Conservation (phyloP, 2,329 filamentous ascomycete species). For the Akanthomyces muscarius region DNA sequence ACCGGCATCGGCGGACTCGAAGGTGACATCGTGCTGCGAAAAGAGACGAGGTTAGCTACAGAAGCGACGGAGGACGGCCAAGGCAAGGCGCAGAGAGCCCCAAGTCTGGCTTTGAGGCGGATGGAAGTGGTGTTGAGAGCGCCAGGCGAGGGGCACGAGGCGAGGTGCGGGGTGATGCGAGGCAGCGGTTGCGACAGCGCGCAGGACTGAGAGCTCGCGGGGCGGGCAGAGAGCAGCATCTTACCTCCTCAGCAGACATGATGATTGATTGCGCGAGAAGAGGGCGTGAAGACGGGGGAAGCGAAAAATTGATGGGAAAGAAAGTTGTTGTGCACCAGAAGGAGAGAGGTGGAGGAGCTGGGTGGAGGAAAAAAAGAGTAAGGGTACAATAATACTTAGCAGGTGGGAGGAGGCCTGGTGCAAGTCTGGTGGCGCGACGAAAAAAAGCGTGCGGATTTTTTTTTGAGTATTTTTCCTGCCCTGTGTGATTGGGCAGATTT, state of each 20-base stretch:
- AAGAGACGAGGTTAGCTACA: constrained; percentile 19
- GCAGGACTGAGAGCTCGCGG: constrained; percentile 21
- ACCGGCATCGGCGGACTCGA: constrained; percentile 94
- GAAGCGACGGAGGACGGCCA: background rate
- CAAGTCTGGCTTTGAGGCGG: background rate
- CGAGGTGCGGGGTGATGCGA: constrained; percentile 45
- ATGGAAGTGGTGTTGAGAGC: constrained; percentile 7
- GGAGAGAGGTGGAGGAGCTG: constrained; percentile 24
- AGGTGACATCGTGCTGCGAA: constrained; percentile 62
- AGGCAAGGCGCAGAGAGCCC: constrained; percentile 12
- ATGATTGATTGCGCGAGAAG: constrained; percentile 45
- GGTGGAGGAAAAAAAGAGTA: constrained; percentile 25
- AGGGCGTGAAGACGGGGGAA: constrained; percentile 26
- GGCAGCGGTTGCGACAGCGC: constrained; percentile 17
- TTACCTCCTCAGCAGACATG: constrained; percentile 56
- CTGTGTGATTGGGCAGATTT: constrained; percentile 33
- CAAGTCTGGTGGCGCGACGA: constrained; percentile 28
- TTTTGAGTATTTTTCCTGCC: constrained; percentile 24
- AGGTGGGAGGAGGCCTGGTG: constrained; percentile 10
- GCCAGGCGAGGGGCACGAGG: constrained; percentile 34
- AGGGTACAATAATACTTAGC: constrained; percentile 21
- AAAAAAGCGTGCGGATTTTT: constrained; percentile 37
- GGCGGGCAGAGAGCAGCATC: constrained; percentile 27
- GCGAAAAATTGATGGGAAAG: constrained; percentile 22
- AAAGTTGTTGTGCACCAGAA: constrained; percentile 18